phyloP scores from a whole-genome alignment of 805 yeast species.

The Huiozyma naganishii region DNA sequence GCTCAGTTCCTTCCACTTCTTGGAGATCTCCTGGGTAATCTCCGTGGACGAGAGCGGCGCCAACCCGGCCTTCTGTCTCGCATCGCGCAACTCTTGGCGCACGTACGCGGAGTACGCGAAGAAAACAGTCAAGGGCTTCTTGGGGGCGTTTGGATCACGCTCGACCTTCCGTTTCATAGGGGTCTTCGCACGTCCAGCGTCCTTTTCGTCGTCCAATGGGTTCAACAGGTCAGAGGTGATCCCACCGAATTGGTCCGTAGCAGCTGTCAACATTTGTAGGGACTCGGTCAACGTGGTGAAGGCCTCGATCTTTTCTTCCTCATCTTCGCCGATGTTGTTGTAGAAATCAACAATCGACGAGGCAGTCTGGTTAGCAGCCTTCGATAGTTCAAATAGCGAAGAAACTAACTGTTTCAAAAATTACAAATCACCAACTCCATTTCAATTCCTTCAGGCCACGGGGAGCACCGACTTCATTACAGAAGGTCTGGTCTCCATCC shows the following conservation, averaged over 20 bases:
- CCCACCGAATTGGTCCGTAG: slow-evolving; percentile 25
- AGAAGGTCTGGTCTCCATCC: too few relatives aligned
- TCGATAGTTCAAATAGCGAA: slow-evolving; percentile 69
- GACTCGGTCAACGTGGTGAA: slow-evolving; percentile 35
- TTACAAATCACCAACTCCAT: neutral
- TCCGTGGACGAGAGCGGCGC: slow-evolving; percentile 65
- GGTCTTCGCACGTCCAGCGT: slow-evolving; percentile 11
- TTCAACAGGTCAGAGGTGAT: slow-evolving; percentile 22
- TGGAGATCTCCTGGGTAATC: slow-evolving; percentile 67
- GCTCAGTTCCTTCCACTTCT: slow-evolving; percentile 64
- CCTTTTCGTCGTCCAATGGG: slow-evolving; percentile 28
- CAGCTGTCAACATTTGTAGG: slow-evolving; percentile 30
- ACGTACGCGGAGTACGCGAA: slow-evolving; percentile 67
- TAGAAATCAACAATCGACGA: slow-evolving; percentile 68
- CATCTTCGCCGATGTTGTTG: slow-evolving; percentile 42
- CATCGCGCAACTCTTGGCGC: slow-evolving; percentile 60
- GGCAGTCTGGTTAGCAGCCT: slow-evolving; percentile 81
- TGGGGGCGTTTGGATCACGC: slow-evolving; percentile 90
- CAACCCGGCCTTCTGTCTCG: slow-evolving; percentile 47
- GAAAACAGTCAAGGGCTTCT: slow-evolving; percentile 84
- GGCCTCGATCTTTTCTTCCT: slow-evolving; percentile 36
- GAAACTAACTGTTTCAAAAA: slow-evolving; percentile 45
- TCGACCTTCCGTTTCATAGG: slow-evolving; percentile 37
- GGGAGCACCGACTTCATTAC: too few relatives aligned
- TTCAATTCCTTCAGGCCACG: too few relatives aligned